Evolutionary conservation across 257 asterid species (phyloP), one percentile per base, ranked within the genome.

Genomic region (Salvia hispanica): DNA sequence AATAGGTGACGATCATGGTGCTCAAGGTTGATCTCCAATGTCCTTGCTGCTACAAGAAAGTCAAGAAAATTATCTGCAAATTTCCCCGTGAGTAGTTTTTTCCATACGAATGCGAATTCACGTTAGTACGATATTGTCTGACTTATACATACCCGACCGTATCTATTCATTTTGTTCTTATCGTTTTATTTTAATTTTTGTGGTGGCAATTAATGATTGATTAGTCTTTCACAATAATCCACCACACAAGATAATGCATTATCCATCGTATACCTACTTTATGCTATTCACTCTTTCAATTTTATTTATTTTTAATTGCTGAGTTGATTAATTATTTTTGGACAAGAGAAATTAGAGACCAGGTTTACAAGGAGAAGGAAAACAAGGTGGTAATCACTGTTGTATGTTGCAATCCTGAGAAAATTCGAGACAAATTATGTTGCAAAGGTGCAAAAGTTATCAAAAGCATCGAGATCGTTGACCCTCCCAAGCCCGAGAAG

Each of bases 21-120:
- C 92, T 92, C 6, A 81, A 86, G 82, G 98, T 80, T 62, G 98
- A 92, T 84, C 96, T 92, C 48, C 87, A 92, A 64, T 92, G 98
- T 66, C 73, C 87, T 2, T 67, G 88, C 72, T 92, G 97, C 87
- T 89, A 77, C 96, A 92, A 79, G 83, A 92, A 92, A 76, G 67
- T 88, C 77, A 88, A 89, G 87, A 92, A 88, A 78, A 71, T 82
- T 9, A 87, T 92, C 64, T 84, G 91, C 90, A 83, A 78, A 78
- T 80, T 83, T 14, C 97, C 96, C 64, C 91, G 96, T 92, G 4
- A 84, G 95, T 78, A 84, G 95, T 78, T 6, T 36, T 21, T 7
- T 5, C 43, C 10, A 39, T 39, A 6, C 43, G 6, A 5, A 39
- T 39, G 1, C 43, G 6, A 5, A 2, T 10, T 5, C 43, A 25